These are phyloP conservation scores for Lactarius psammicola DNA, from an alignment of 768 basidiomycete genomes.

Conservation along the genomic window DNA sequence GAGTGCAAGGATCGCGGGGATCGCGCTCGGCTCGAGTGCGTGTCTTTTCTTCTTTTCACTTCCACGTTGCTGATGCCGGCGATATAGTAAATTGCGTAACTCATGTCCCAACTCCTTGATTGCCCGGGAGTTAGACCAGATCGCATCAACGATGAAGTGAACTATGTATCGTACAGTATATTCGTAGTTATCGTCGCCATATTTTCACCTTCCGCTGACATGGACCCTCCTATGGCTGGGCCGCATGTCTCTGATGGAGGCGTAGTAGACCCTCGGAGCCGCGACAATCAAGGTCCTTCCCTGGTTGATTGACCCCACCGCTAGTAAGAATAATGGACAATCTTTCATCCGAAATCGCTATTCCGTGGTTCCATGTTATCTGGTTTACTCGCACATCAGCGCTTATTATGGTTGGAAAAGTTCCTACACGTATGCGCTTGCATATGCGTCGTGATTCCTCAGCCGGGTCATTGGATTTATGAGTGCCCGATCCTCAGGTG, in stretches of 20 bases:
- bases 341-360: too few species aligned
- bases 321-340: too few species aligned
- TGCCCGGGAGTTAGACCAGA: conserved; percentile 69
- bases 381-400: too few species aligned
- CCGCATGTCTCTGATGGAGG: neutral
- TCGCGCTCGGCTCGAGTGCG: conserved; percentile 81
- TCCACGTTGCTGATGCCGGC: conserved; percentile 21
- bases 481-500: neutral
- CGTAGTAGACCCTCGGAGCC: neutral
- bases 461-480: too few species aligned
- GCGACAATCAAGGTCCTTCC: neutral
- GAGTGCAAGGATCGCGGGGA: conserved; percentile 91
- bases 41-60: neutral
- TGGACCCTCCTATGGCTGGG: neutral
- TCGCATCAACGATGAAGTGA: conserved; percentile 67
- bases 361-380: too few species aligned
- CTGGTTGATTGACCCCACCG: neutral
- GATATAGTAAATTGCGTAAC: conserved; percentile 61
- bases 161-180: neutral
- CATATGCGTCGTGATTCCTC: too few species aligned
- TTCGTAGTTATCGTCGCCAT: neutral
- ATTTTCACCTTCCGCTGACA: neutral
- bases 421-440: too few species aligned
- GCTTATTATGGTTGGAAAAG: too few species aligned
- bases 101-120: conserved; percentile 80